These are phyloP conservation scores for Solanum aculeatissimum DNA, from an alignment of 305 asterid species.

Conservation along the genomic window DNA sequence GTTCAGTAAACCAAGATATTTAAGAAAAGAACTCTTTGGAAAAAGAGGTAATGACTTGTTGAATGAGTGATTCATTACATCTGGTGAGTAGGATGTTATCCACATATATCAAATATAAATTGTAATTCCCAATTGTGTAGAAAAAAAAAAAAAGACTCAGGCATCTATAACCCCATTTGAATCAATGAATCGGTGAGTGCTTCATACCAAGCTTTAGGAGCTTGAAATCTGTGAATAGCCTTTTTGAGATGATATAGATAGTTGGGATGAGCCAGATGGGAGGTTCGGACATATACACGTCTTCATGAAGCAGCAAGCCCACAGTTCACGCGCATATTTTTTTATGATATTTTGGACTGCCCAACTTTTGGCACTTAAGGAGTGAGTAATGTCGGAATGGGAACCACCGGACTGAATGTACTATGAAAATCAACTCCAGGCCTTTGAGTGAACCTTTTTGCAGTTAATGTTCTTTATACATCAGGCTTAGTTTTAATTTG, in stretches of 20 bases:
- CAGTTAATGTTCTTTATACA: too few species aligned
- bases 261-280: too few species aligned
- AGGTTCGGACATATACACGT: too few species aligned
- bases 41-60: not conserved
- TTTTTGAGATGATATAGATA: not conserved
- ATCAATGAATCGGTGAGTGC: not conserved
- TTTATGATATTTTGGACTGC: too few species aligned
- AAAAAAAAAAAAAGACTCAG: not conserved
- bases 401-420: too few species aligned
- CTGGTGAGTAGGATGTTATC: not conserved
- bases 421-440: too few species aligned
- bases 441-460: too few species aligned
- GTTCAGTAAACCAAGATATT: not conserved
- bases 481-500: too few species aligned
- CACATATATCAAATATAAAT: not conserved
- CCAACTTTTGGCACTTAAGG: too few species aligned
- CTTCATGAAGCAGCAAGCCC: too few species aligned
- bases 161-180: not conserved
- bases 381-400: too few species aligned
- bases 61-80: not conserved
- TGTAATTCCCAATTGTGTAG: not conserved
- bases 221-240: not conserved
- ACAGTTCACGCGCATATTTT: too few species aligned
- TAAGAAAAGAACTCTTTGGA: not conserved
- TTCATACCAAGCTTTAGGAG: not conserved